Conservation (phyloP, 768 basidiomycete species). For the Suillus occidentalis region DNA sequence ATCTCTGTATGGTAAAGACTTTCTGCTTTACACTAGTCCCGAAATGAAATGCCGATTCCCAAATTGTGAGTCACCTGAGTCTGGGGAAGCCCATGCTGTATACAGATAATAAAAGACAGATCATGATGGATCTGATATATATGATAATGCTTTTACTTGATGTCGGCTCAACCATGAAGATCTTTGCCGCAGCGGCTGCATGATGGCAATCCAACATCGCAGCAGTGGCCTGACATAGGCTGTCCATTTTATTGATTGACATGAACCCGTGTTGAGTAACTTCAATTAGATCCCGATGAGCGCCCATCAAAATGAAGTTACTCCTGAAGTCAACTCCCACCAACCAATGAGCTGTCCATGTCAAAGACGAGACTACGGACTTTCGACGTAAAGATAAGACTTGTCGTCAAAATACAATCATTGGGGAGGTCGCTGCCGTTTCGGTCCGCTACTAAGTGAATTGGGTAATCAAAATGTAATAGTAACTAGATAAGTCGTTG, state of each 20-base stretch:
- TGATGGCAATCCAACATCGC: neutral
- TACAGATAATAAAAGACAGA: neutral
- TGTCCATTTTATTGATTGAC: too few relatives aligned
- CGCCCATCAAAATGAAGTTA: neutral
- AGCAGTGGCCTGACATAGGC: too few relatives aligned
- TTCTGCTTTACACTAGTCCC: neutral
- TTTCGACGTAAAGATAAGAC: neutral
- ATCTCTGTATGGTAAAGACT: too few relatives aligned
- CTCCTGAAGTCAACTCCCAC: too few relatives aligned
- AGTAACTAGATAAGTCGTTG: neutral
- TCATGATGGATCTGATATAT: neutral
- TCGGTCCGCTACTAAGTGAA: conserved; percentile 3
- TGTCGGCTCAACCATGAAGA: neutral
- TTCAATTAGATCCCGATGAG: conserved; percentile 1
- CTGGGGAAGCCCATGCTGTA: neutral
- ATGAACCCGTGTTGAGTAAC: neutral
- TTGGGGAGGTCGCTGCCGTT: neutral
- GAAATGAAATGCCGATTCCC: conserved; percentile 2
- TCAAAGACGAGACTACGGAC: too few relatives aligned
- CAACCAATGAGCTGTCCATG: too few relatives aligned
- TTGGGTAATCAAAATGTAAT: neutral
- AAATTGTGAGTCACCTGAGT: neutral
- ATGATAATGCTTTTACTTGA: too few relatives aligned
- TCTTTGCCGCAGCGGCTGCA: neutral
- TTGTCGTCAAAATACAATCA: neutral